A percentile compares a stretch with the other conserved stretches of the same genome.
Conservation (phyloP, 2,329 filamentous ascomycete genomes). For the Diatrype stigma region DNA sequence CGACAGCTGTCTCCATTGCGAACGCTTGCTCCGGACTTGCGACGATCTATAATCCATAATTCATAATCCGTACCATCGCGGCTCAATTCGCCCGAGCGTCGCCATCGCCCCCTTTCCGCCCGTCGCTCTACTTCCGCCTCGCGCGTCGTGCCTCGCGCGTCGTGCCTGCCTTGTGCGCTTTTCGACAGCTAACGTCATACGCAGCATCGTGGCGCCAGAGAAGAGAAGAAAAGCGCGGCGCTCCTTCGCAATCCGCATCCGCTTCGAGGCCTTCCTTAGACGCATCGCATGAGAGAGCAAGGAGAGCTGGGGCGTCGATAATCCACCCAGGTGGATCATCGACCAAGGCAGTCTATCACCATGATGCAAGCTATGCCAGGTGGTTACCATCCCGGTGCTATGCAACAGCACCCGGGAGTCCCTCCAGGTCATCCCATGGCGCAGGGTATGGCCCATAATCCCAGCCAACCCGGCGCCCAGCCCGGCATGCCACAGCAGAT, state of each 20-base stretch:
- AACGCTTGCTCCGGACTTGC: no score
- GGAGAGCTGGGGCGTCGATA: constrained; percentile 44
- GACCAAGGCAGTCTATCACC: constrained; percentile 32
- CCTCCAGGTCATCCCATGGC: constrained; percentile 61
- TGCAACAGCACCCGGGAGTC: constrained; percentile 68
- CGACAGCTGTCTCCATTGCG: no score
- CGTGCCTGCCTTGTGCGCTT: no score
- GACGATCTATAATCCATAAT: no score
- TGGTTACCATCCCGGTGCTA: constrained; percentile 60
- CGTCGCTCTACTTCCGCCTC: no score
- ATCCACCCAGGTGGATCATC: constrained; percentile 57
- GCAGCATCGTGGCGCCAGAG: neutral
- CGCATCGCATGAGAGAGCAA: constrained; percentile 45
- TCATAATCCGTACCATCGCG: no score
- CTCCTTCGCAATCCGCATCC: neutral
- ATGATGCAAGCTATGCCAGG: constrained; percentile 71
- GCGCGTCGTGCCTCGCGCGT: no score
- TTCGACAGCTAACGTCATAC: no score
- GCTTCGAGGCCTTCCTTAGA: neutral
- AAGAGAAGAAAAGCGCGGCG: neutral
- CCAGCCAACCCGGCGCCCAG: constrained; percentile 65
- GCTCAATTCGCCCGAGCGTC: no score
- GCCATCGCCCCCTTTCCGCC: no score
- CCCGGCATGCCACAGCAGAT: constrained; percentile 65
- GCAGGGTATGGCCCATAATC: constrained; percentile 62